A percentile compares a stretch with the other conserved stretches of the same genome.
Evolutionary conservation across 2,329 filamentous ascomycete species (phyloP).

Genomic region (Tolypocladium ovalisporum): DNA sequence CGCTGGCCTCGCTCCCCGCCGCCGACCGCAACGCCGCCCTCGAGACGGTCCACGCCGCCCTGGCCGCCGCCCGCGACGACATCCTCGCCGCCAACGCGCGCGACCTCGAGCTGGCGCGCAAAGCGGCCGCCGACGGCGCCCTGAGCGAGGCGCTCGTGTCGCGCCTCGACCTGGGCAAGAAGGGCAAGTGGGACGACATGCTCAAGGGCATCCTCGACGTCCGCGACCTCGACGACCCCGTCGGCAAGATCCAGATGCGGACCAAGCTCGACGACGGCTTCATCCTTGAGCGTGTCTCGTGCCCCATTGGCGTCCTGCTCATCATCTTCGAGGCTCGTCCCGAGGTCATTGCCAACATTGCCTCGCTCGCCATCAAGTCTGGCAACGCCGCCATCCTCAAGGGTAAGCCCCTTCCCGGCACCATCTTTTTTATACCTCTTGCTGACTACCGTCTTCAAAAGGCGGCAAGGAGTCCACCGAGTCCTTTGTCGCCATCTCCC

Average conservation of each 20-base stretch:
- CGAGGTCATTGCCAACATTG: slow-evolving; percentile 97
- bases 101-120: slow-evolving; percentile 65
- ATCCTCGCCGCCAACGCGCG: slow-evolving; percentile 81
- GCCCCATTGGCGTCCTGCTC: slow-evolving; percentile 91
- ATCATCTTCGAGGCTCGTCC: slow-evolving; percentile 98
- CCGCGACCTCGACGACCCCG: slow-evolving; percentile 71
- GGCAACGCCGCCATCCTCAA: slow-evolving; percentile 96
- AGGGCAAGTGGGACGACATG: slow-evolving; percentile 97
- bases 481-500: slow-evolving; percentile 87
- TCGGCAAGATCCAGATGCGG: slow-evolving; percentile 73
- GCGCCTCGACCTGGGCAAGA: slow-evolving; percentile 72
- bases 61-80: slow-evolving; percentile 55
- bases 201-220: slow-evolving; percentile 89
- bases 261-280: slow-evolving; percentile 82
- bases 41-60: slow-evolving; percentile 69
- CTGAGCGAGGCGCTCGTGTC: slow-evolving; percentile 78
- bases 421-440: neutral
- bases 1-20: slow-evolving; percentile 68
- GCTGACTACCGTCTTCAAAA: slow-evolving; percentile 17
- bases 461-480: slow-evolving; percentile 90
- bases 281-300: slow-evolving; percentile 76
- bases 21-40: slow-evolving; percentile 75
- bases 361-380: slow-evolving; percentile 89
- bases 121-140: slow-evolving; percentile 62
- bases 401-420: slow-evolving; percentile 32